Evolutionary conservation across 352 stramenopile genomes (phyloP).

Genomic region (Phytopythium delawarense): DNA sequence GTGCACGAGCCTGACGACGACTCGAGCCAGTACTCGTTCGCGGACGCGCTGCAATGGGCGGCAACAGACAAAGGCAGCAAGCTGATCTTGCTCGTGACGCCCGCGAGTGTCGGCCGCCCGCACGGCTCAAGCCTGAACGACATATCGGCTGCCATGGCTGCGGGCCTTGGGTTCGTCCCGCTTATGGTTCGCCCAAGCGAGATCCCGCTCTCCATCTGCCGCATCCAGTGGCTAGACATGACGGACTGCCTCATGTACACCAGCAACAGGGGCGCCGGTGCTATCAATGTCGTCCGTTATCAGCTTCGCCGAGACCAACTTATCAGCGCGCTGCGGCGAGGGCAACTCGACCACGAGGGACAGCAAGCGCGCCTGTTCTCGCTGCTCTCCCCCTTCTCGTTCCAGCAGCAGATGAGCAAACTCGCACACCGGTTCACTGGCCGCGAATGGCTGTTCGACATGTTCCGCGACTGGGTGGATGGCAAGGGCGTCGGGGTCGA

Average conservation of each 20-base stretch:
- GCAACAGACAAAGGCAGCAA: slow-evolving; percentile 57
- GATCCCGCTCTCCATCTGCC: slow-evolving; percentile 77
- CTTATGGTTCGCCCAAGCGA: slow-evolving; percentile 69
- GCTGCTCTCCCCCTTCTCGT: slow-evolving; percentile 59
- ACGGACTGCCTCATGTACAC: slow-evolving; percentile 61
- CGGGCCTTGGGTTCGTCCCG: slow-evolving; percentile 63
- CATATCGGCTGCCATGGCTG: slow-evolving; percentile 65
- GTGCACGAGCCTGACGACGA: slow-evolving; percentile 21
- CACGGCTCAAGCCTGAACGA: slow-evolving; percentile 68
- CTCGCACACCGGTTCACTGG: slow-evolving; percentile 57
- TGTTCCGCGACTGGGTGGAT: slow-evolving; percentile 47
- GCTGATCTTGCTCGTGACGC: slow-evolving; percentile 62
- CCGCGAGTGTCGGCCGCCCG: slow-evolving; percentile 63
- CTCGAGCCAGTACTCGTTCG: slow-evolving; percentile 1
- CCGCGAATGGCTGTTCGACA: slow-evolving; percentile 56
- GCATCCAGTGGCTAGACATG: slow-evolving; percentile 80
- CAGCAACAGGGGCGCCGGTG: not conserved
- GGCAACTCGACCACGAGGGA: slow-evolving; percentile 68
- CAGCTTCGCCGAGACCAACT: slow-evolving; percentile 43
- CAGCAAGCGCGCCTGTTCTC: slow-evolving; percentile 68
- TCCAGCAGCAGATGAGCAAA: slow-evolving; percentile 74
- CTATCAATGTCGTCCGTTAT: slow-evolving; percentile 57
- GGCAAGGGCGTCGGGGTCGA: not conserved
- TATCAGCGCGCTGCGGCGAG: slow-evolving; percentile 40
- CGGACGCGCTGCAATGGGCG: slow-evolving; percentile 57